phyloP scores from a whole-genome alignment of 257 asterid genomes.

The Parsonsia alboflavescens region DNA sequence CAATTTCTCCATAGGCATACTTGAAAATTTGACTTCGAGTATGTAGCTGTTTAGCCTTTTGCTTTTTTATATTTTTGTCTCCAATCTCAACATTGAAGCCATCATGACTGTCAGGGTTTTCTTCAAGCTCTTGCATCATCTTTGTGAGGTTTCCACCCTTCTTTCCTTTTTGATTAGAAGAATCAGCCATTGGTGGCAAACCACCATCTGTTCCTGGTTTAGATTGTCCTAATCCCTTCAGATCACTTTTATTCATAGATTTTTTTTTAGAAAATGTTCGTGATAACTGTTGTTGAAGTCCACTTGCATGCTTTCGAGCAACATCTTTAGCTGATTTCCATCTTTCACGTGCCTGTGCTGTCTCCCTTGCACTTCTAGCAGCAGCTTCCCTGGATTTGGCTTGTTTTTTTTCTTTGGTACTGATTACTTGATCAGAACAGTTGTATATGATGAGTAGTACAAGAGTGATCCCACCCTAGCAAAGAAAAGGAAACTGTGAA shows the following conservation, averaged over 20 bases:
- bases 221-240: conserved; percentile 43
- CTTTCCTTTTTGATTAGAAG: conserved; percentile 46
- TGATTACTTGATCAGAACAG: conserved; percentile 89
- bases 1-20: conserved; percentile 91
- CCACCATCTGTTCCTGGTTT: conserved; percentile 69
- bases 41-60: conserved; percentile 67
- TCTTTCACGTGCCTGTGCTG: conserved; percentile 73
- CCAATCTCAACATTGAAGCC: conserved; percentile 86
- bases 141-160: conserved; percentile 65
- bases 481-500: background rate
- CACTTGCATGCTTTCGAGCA: conserved; percentile 63
- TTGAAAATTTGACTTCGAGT: conserved; percentile 94
- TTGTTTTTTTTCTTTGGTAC: conserved; percentile 64
- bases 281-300: conserved; percentile 52
- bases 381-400: conserved; percentile 97
- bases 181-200: conserved; percentile 53
- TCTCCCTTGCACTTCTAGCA: conserved; percentile 82
- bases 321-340: conserved; percentile 90
- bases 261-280: conserved; percentile 80
- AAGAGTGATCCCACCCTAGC: conserved; percentile 70
- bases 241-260: conserved; percentile 38
- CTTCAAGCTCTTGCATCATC: conserved; percentile 88
- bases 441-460: conserved; percentile 84
- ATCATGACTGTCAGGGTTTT: conserved; percentile 71
- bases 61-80: conserved; percentile 72